Evolutionary conservation across 2,329 filamentous ascomycete species (phyloP).

Genomic region (Colletotrichum truncatum): DNA sequence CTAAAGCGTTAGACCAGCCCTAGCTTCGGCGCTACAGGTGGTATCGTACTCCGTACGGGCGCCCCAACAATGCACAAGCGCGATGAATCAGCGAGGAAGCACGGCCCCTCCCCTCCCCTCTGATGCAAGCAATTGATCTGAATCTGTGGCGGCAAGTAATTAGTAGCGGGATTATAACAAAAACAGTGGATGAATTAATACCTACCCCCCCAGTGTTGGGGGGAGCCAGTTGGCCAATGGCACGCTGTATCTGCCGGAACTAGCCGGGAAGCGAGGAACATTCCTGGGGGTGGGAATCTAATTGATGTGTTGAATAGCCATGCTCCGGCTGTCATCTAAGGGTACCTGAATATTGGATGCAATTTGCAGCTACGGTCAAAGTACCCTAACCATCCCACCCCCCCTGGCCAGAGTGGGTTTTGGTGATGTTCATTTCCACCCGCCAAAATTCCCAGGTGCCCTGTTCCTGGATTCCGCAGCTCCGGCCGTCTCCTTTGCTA

Average conservation of each 20-base stretch:
- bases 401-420: background rate
- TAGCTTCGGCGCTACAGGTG: slow-evolving; percentile 16
- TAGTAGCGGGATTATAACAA: no score
- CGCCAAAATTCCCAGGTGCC: slow-evolving; percentile 17
- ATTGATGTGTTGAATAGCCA: slow-evolving; percentile 14
- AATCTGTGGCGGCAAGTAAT: background rate
- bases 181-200: background rate
- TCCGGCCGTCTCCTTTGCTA: slow-evolving; percentile 7
- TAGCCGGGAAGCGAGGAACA: slow-evolving; percentile 13
- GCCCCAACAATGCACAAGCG: slow-evolving; percentile 7
- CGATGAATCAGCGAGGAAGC: background rate
- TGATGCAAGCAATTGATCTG: slow-evolving; percentile 13
- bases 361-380: background rate
- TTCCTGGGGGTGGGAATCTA: slow-evolving; percentile 12
- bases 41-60: no score
- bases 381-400: background rate
- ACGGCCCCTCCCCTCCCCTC: no score
- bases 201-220: no score
- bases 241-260: background rate
- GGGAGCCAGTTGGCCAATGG: background rate
- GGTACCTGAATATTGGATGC: no score
- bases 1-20: background rate
- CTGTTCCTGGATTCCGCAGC: slow-evolving; percentile 28
- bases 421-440: slow-evolving; percentile 29
- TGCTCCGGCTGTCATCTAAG: background rate